phyloP scores from a whole-genome alignment of 2,329 filamentous ascomycete species.

The Venturia carpophila region DNA sequence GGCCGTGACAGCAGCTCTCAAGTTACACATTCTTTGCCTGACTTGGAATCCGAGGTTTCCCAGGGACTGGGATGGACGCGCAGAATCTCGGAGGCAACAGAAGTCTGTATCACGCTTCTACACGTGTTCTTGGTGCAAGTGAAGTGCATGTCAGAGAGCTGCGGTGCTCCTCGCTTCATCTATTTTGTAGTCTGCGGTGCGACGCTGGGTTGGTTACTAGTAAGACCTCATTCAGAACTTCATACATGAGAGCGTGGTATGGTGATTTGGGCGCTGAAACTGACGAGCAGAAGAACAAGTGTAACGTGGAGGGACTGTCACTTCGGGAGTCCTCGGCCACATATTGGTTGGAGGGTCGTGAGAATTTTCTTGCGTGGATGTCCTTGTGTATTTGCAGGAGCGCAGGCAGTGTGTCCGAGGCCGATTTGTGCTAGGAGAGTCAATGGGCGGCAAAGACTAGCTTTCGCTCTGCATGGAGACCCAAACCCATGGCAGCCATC shows the following conservation, averaged over 20 bases:
- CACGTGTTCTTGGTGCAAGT: not conserved
- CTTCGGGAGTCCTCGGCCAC: not conserved
- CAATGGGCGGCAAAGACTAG: not conserved
- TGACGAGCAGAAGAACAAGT: not conserved
- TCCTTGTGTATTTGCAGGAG: conserved; percentile 3
- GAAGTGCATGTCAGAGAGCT: not conserved
- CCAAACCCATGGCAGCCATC: conserved; percentile 1
- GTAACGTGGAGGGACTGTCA: not conserved
- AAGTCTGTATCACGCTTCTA: not conserved
- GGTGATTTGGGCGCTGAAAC: not conserved
- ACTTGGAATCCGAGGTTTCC: not conserved
- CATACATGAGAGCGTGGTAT: not conserved
- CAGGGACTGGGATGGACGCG: not conserved
- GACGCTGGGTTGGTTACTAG: not conserved
- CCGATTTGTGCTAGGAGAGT: not conserved
- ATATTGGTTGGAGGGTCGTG: not conserved
- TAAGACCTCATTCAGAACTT: not conserved
- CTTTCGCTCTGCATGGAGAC: not conserved
- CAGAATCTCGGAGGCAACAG: conserved; percentile 7
- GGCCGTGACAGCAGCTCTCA: not conserved
- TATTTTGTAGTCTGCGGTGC: conserved; percentile 2
- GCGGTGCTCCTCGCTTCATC: conserved; percentile 9
- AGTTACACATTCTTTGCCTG: not conserved
- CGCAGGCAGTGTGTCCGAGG: not conserved
- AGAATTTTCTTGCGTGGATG: not conserved